phyloP scores from a whole-genome alignment of 192 early-diverging fungal genomes.

The Backusella circina region DNA sequence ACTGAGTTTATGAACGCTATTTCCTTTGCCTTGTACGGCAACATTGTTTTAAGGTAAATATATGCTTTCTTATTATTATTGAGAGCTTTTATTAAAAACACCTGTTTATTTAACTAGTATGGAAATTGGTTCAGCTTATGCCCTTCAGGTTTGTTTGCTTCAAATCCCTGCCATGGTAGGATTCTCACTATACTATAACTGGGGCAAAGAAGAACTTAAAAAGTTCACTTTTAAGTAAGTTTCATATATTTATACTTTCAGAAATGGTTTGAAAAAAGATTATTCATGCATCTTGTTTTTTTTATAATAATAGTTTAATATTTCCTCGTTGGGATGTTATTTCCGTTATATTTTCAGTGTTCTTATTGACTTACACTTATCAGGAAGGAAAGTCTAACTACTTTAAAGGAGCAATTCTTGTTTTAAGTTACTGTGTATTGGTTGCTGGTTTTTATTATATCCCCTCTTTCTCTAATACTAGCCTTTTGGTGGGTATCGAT shows the following conservation, averaged over 20 bases:
- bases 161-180: conserved; percentile 94
- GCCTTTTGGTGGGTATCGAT: conserved; percentile 19
- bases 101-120: conserved; percentile 35
- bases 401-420: conserved; percentile 92
- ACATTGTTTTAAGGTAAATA: conserved; percentile 56
- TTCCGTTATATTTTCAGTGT: conserved; percentile 47
- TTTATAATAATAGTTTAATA: conserved; percentile 22
- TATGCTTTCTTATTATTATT: background rate
- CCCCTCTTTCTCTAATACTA: conserved; percentile 37
- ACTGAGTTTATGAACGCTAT: conserved; percentile 96
- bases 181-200: conserved; percentile 66
- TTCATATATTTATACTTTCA: background rate
- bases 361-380: conserved; percentile 87
- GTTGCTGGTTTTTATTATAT: conserved; percentile 78
- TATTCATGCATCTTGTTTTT: background rate
- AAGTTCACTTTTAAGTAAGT: conserved; percentile 35
- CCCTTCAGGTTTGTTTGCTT: conserved; percentile 89
- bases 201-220: conserved; percentile 25
- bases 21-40: conserved; percentile 89
- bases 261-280: background rate
- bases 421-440: conserved; percentile 82
- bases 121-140: conserved; percentile 96
- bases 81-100: background rate
- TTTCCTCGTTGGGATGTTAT: conserved; percentile 42
- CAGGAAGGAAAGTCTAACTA: conserved; percentile 96